Percentiles rank a stretch among this genome's conserved stretches.
These are phyloP conservation scores for Fibroporia radiculosa DNA, from an alignment of 768 basidiomycete genomes.

Conservation along the genomic window DNA sequence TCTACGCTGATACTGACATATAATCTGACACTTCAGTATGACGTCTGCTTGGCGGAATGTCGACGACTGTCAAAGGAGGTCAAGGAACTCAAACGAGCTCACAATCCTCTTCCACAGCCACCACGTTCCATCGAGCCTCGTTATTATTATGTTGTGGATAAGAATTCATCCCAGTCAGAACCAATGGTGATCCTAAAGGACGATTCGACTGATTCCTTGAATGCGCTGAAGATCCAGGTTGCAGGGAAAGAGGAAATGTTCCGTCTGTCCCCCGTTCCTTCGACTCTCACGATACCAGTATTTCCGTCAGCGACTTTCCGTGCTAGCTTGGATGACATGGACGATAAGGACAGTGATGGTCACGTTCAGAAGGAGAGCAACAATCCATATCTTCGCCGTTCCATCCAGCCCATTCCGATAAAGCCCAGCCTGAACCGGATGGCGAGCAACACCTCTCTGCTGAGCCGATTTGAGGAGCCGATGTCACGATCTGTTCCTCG, in stretches of 20 bases:
- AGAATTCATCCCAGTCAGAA: constrained; percentile 9
- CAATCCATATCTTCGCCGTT: constrained; percentile 8
- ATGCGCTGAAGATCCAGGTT: constrained; percentile 9
- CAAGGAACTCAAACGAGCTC: constrained; percentile 10
- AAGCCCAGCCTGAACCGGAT: constrained; percentile 12
- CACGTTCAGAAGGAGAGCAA: constrained; percentile 3
- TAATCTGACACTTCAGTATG: constrained; percentile 11
- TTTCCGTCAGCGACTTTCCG: constrained; percentile 16
- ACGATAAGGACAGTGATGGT: constrained; percentile 14
- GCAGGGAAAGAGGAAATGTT: constrained; percentile 15
- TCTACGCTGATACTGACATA: not conserved
- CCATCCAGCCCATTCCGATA: constrained; percentile 20
- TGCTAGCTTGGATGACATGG: constrained; percentile 19
- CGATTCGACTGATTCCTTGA: constrained; percentile 5
- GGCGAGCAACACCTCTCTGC: constrained; percentile 15
- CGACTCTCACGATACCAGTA: constrained; percentile 17
- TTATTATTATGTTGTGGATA: constrained; percentile 13
- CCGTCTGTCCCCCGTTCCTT: constrained; percentile 19
- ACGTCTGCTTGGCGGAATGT: constrained; percentile 14
- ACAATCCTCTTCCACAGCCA: constrained; percentile 8
- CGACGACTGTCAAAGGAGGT: constrained; percentile 17
- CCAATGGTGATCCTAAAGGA: constrained; percentile 14
- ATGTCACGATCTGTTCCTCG: constrained; percentile 18
- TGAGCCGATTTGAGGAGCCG: constrained; percentile 9
- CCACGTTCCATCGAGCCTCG: constrained; percentile 9